Conservation (phyloP, 257 asterid genomes). For the Ilex asprella region DNA sequence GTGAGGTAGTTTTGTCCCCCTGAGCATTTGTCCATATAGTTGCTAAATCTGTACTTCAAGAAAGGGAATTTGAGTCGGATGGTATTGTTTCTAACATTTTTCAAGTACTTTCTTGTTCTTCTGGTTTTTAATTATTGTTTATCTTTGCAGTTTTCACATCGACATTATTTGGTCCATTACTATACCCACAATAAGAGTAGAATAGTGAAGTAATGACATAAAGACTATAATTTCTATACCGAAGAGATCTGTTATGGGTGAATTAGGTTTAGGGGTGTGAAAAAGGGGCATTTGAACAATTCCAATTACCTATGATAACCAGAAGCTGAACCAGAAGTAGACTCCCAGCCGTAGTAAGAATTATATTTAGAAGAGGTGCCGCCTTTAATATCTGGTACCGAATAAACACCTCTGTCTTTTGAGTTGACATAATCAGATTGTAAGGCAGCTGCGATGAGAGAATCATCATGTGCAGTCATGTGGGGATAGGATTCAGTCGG, state of each 20-base stretch:
- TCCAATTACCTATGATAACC: slow-evolving; percentile 56
- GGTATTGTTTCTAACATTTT: too few species aligned
- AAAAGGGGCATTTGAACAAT: neutral
- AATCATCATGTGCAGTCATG: slow-evolving; percentile 57
- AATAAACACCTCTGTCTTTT: slow-evolving; percentile 47
- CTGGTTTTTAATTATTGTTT: neutral
- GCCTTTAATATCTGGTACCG: slow-evolving; percentile 39
- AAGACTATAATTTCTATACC: neutral
- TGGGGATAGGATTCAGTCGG: slow-evolving; percentile 52
- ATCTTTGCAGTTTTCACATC: neutral
- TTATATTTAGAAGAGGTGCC: slow-evolving; percentile 22
- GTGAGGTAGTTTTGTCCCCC: slow-evolving; percentile 41
- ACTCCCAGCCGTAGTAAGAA: slow-evolving; percentile 64
- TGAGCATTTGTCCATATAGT: slow-evolving; percentile 69
- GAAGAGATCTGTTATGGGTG: neutral
- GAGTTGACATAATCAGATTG: slow-evolving; percentile 53
- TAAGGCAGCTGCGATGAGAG: slow-evolving; percentile 45
- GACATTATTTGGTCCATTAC: neutral
- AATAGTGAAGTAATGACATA: neutral
- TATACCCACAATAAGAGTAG: neutral
- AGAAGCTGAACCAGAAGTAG: slow-evolving; percentile 64
- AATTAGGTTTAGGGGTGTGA: neutral
- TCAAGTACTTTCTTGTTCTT: too few species aligned
- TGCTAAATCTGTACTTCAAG: slow-evolving; percentile 44
- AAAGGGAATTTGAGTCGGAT: neutral